Conservation (phyloP, 768 basidiomycete genomes). For the Auriscalpium microsporum region DNA sequence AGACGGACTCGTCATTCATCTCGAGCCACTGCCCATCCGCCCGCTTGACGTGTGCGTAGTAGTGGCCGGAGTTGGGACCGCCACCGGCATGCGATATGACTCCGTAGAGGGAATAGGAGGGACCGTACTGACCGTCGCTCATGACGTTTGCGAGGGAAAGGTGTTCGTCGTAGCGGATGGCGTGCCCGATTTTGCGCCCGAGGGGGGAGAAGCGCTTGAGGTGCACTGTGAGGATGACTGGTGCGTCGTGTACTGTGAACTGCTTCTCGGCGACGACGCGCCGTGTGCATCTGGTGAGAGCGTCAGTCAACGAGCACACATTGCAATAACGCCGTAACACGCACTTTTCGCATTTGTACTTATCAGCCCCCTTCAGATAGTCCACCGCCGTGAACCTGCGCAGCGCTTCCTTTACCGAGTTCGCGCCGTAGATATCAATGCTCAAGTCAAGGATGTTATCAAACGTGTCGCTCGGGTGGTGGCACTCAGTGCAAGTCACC, state of each 20-base stretch:
- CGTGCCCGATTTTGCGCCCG: conserved; percentile 77
- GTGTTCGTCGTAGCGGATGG: conserved; percentile 69
- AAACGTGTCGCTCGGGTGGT: conserved; percentile 89
- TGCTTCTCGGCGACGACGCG: conserved; percentile 84
- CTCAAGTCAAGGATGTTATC: conserved; percentile 93
- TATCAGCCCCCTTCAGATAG: conserved; percentile 79
- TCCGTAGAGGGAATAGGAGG: conserved; percentile 80
- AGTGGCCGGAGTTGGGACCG: conserved; percentile 94
- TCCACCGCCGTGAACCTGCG: conserved; percentile 78
- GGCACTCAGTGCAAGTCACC: conserved; percentile 77
- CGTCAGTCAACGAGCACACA: background rate
- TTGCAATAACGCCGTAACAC: conserved; percentile 22
- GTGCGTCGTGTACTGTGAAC: conserved; percentile 84
- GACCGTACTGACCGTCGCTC: conserved; percentile 72
- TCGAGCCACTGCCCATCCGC: conserved; percentile 71
- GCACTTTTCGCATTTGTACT: conserved; percentile 98
- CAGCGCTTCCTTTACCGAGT: conserved; percentile 62
- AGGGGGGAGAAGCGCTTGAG: conserved; percentile 90
- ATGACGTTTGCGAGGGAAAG: conserved; percentile 71
- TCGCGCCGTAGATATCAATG: conserved; percentile 69
- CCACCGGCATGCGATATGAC: conserved; percentile 89
- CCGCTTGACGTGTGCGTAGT: conserved; percentile 77
- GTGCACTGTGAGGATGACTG: conserved; percentile 83
- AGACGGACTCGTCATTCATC: conserved; percentile 88
- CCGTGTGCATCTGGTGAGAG: conserved; percentile 70